A percentile compares a stretch with the other conserved stretches of the same genome.
These are phyloP conservation scores for Glycine latifolia DNA, from an alignment of 306 rosid genomes.

Conservation along the genomic window DNA sequence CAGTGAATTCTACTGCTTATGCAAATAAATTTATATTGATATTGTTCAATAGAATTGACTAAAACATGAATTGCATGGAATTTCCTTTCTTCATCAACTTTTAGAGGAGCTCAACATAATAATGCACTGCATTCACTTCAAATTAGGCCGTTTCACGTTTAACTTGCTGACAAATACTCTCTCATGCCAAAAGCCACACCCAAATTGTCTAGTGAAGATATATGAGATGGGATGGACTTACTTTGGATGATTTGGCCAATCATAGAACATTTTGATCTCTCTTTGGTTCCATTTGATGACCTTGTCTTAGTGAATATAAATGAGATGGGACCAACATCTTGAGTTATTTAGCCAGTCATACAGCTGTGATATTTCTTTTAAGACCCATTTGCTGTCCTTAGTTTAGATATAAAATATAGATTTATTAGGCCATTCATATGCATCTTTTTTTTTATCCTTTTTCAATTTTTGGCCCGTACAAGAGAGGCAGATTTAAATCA, in stretches of 20 bases:
- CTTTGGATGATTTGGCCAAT: slow-evolving; percentile 41
- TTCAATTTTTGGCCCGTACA: slow-evolving; percentile 37
- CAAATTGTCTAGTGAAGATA: slow-evolving; percentile 35
- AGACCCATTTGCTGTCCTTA: slow-evolving; percentile 38
- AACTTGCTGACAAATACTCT: slow-evolving; percentile 34
- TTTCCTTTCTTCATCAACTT: slow-evolving; percentile 43
- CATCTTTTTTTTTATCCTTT: slow-evolving; percentile 21
- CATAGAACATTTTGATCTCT: neutral
- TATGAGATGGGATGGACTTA: slow-evolving; percentile 4
- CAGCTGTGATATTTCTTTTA: slow-evolving; percentile 11
- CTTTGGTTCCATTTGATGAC: slow-evolving; percentile 17
- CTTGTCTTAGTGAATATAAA: neutral
- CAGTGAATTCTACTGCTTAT: neutral
- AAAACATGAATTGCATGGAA: slow-evolving; percentile 51
- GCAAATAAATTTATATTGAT: neutral
- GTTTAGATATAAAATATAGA: slow-evolving; percentile 3
- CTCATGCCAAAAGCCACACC: slow-evolving; percentile 22
- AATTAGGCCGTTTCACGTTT: slow-evolving; percentile 55
- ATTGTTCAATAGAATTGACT: slow-evolving; percentile 20
- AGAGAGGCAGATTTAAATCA: slow-evolving; percentile 30
- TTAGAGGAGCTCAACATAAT: slow-evolving; percentile 5
- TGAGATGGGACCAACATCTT: slow-evolving; percentile 19
- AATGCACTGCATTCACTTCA: slow-evolving; percentile 20
- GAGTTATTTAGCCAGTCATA: slow-evolving; percentile 45
- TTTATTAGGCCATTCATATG: slow-evolving; percentile 34